Conservation (phyloP, 1,284 basidiomycete species). For the Porodaedalea pini region DNA sequence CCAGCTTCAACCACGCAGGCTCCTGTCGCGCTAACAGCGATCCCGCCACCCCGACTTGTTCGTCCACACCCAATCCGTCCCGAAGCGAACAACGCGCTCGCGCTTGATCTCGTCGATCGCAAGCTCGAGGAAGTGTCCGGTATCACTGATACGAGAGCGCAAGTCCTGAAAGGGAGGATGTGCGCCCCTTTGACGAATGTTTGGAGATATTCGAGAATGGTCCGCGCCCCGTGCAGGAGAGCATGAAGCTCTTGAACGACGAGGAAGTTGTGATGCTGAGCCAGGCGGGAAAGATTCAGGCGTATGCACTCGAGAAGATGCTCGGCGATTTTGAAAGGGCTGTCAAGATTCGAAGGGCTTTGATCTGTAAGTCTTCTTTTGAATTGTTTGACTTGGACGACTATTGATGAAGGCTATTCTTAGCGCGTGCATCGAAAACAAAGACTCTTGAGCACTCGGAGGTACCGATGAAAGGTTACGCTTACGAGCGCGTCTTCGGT, state of each 20-base stretch:
- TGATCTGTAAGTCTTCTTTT: slow-evolving; percentile 70
- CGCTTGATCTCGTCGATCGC: slow-evolving; percentile 34
- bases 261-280: slow-evolving; percentile 90
- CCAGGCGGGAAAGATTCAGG: slow-evolving; percentile 90
- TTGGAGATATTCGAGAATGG: slow-evolving; percentile 85
- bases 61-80: slow-evolving; percentile 21
- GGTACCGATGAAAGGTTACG: slow-evolving; percentile 84
- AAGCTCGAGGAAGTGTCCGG: slow-evolving; percentile 35
- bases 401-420: slow-evolving; percentile 17
- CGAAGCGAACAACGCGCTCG: slow-evolving; percentile 19
- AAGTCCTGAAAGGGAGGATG: slow-evolving; percentile 26
- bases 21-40: slow-evolving; percentile 26
- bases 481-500: slow-evolving; percentile 92
- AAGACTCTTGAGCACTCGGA: slow-evolving; percentile 83
- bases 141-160: slow-evolving; percentile 27
- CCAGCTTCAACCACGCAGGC: slow-evolving; percentile 6
- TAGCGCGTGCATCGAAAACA: slow-evolving; percentile 83
- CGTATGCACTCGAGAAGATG: slow-evolving; percentile 93
- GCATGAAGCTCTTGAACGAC: slow-evolving; percentile 71
- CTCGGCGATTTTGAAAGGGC: slow-evolving; percentile 85
- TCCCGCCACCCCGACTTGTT: slow-evolving; percentile 25
- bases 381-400: background rate
- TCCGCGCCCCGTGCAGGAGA: slow-evolving; percentile 58
- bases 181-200: slow-evolving; percentile 75
- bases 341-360: slow-evolving; percentile 81